Evolutionary conservation across 2,329 filamentous ascomycete genomes (phyloP).

Genomic region (Pseudogymnoascus sp.): DNA sequence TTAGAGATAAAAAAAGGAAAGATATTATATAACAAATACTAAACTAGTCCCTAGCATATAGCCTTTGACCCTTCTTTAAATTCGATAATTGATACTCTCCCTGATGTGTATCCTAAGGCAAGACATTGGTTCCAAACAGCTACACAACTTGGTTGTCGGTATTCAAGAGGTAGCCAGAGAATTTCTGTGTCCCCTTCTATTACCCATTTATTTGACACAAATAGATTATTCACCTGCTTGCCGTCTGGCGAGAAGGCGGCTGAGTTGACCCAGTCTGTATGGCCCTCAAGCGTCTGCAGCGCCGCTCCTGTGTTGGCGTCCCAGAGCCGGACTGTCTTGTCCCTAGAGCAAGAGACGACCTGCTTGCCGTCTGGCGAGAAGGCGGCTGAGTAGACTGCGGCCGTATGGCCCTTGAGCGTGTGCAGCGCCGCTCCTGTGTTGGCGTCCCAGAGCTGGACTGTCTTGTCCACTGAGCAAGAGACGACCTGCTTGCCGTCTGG

Average conservation of each 20-base stretch:
- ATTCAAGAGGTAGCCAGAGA: slow-evolving; percentile 13
- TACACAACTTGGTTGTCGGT: slow-evolving; percentile 3
- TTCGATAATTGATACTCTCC: slow-evolving; percentile 8
- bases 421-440: background rate
- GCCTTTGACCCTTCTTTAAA: slow-evolving; percentile 11
- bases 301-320: background rate
- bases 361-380: background rate
- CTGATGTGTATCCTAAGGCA: slow-evolving; percentile 10
- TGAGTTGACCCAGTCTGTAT: background rate
- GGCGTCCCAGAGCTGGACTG: slow-evolving; percentile 6
- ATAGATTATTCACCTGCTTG: slow-evolving; percentile 7
- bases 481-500: slow-evolving; percentile 4
- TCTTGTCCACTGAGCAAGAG: background rate
- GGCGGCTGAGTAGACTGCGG: background rate
- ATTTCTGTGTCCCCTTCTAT: background rate
- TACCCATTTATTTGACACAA: slow-evolving; percentile 9
- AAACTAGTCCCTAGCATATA: background rate
- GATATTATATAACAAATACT: no score
- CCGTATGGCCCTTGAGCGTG: background rate
- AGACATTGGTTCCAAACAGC: slow-evolving; percentile 10
- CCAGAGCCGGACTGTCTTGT: slow-evolving; percentile 8
- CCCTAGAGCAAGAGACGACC: slow-evolving; percentile 3
- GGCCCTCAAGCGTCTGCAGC: background rate
- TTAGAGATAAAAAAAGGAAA: no score
- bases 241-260: slow-evolving; percentile 12